Conservation (phyloP, 208 protist genomes). For the Vickermania ingenoplastis region DNA sequence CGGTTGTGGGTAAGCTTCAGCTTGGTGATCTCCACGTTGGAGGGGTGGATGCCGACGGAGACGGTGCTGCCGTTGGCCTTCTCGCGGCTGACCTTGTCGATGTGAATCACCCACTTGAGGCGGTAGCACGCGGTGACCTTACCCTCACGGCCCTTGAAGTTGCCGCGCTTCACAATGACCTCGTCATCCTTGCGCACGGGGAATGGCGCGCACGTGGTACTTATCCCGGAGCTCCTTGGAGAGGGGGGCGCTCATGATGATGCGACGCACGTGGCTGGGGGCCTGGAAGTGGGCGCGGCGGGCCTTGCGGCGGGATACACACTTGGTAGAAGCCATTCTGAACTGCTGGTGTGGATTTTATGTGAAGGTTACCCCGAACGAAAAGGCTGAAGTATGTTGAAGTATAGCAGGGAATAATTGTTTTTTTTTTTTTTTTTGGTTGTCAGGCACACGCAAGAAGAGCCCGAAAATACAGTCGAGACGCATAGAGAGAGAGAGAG, state of each 20-base stretch:
- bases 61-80: constrained; percentile 94
- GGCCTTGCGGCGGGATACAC: constrained; percentile 92
- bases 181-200: constrained; percentile 99
- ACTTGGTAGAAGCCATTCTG: constrained; percentile 80
- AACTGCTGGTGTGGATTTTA: too few relatives aligned
- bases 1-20: constrained; percentile 98
- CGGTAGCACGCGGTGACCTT: constrained; percentile 98
- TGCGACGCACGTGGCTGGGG: constrained; percentile 92
- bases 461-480: background rate
- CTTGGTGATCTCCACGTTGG: constrained; percentile 99
- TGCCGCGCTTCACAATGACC: constrained; percentile 94
- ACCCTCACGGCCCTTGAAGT: constrained; percentile 94
- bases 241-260: constrained; percentile 97
- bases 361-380: too few relatives aligned
- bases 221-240: constrained; percentile 98
- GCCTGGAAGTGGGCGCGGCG: constrained; percentile 99
- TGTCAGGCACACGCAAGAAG: constrained; percentile 2
- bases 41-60: constrained; percentile 95
- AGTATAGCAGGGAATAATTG: background rate
- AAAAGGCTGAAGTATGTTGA: constrained; percentile 3
- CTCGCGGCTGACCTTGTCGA: constrained; percentile 96
- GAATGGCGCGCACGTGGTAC: constrained; percentile 97
- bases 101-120: constrained; percentile 98
- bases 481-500: too few relatives aligned
- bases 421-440: background rate